phyloP scores from a whole-genome alignment of 2,329 filamentous ascomycete genomes.

The Pseudogymnoascus sp. region DNA sequence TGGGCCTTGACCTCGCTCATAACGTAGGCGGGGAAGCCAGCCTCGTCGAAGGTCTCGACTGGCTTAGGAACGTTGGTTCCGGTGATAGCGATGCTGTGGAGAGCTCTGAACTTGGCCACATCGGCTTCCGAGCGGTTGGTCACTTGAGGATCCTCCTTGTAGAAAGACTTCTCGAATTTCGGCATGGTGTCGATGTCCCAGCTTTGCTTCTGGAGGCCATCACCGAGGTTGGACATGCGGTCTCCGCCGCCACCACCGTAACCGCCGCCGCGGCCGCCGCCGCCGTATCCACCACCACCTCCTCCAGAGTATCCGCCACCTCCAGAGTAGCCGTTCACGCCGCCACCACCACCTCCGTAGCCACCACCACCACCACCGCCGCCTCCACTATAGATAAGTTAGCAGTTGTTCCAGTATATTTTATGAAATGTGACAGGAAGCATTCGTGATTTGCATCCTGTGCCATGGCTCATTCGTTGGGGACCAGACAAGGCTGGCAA shows the following conservation, averaged over 20 bases:
- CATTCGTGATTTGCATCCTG: constrained; percentile 18
- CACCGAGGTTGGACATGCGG: constrained; percentile 85
- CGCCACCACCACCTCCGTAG: constrained; percentile 27
- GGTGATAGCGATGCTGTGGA: constrained; percentile 75
- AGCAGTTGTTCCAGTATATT: constrained; percentile 24
- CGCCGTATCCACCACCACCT: constrained; percentile 25
- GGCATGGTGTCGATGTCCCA: constrained; percentile 77
- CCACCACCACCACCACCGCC: constrained; percentile 28
- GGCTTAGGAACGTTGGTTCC: constrained; percentile 81
- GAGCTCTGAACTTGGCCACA: constrained; percentile 78
- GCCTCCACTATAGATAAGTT: constrained; percentile 37
- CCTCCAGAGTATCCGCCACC: constrained; percentile 25
- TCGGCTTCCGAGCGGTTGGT: constrained; percentile 64
- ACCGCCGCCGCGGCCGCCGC: constrained; percentile 39
- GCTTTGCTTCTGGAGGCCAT: constrained; percentile 75
- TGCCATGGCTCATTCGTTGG: background rate
- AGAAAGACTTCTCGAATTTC: constrained; percentile 99
- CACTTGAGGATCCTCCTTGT: constrained; percentile 87
- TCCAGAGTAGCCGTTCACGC: constrained; percentile 31
- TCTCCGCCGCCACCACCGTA: constrained; percentile 76
- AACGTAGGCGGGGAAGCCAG: constrained; percentile 92
- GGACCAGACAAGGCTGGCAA: constrained; percentile 1
- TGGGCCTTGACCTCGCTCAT: constrained; percentile 98
- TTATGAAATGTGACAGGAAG: constrained; percentile 14
- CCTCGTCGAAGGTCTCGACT: constrained; percentile 95